Conservation (phyloP, 1,284 basidiomycete species). For the Pseudozyma hubeiensis region DNA sequence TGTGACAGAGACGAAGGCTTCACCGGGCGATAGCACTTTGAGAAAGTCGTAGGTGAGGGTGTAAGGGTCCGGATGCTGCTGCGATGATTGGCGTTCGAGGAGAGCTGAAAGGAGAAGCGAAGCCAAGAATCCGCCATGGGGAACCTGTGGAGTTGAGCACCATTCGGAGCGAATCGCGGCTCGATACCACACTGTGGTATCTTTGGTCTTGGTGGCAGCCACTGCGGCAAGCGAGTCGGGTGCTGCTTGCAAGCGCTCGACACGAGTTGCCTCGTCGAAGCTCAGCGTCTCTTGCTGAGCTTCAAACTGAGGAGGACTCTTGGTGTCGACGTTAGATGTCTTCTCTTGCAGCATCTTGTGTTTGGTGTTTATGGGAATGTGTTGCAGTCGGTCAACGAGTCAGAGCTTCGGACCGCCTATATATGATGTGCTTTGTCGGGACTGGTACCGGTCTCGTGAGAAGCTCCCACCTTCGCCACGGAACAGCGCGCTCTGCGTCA, state of each 20-base stretch:
- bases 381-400: too few species aligned
- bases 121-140: slow-evolving; percentile 10
- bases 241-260: not conserved
- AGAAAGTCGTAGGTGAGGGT: slow-evolving; percentile 10
- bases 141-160: slow-evolving; percentile 5
- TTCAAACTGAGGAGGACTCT: not conserved
- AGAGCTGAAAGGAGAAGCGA: slow-evolving; percentile 8
- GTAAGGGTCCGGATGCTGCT: slow-evolving; percentile 8
- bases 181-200: slow-evolving; percentile 4
- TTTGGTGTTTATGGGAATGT: too few species aligned
- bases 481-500: too few species aligned
- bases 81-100: not conserved
- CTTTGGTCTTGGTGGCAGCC: slow-evolving; percentile 4
- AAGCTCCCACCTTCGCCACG: too few species aligned
- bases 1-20: slow-evolving; percentile 4
- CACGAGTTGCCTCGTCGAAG: slow-evolving; percentile 6
- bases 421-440: too few species aligned
- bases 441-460: too few species aligned
- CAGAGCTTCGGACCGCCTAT: too few species aligned
- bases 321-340: not conserved
- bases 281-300: not conserved
- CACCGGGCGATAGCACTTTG: slow-evolving; percentile 6
- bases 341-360: not conserved
- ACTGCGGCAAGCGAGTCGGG: not conserved
- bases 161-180: not conserved